Evolutionary conservation across 441 rosid species (phyloP).

Genomic region (Corymbia calophylla): DNA sequence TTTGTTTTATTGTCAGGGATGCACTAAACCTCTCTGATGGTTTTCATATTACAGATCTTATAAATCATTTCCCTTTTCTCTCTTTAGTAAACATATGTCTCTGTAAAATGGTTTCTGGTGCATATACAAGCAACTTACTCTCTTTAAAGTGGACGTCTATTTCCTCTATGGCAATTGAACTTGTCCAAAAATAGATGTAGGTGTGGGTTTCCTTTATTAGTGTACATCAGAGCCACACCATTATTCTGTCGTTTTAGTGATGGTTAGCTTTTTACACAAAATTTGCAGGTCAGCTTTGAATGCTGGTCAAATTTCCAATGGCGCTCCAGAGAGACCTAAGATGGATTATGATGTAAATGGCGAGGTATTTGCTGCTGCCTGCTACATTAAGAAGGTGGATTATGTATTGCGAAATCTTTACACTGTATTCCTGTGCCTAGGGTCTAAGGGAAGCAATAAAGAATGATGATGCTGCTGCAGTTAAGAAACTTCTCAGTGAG

Average conservation of each 20-base stretch:
- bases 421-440: slow-evolving; percentile 27
- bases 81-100: background rate
- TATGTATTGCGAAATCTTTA: background rate
- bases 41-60: background rate
- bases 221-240: background rate
- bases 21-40: background rate
- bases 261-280: background rate
- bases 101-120: background rate
- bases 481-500: slow-evolving; percentile 72
- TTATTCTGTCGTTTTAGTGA: background rate
- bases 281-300: slow-evolving; percentile 49
- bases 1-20: background rate
- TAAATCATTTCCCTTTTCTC: background rate
- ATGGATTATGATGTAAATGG: slow-evolving; percentile 78
- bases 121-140: background rate
- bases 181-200: background rate
- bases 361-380: slow-evolving; percentile 46
- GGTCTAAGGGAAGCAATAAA: slow-evolving; percentile 95
- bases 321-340: slow-evolving; percentile 34
- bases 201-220: background rate
- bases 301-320: slow-evolving; percentile 38
- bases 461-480: slow-evolving; percentile 75
- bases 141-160: background rate
- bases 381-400: background rate
- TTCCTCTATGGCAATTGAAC: background rate